These are phyloP conservation scores for Aegilops umbellulata DNA, from an alignment of 176 grass and related monocot species.

Conservation along the genomic window DNA sequence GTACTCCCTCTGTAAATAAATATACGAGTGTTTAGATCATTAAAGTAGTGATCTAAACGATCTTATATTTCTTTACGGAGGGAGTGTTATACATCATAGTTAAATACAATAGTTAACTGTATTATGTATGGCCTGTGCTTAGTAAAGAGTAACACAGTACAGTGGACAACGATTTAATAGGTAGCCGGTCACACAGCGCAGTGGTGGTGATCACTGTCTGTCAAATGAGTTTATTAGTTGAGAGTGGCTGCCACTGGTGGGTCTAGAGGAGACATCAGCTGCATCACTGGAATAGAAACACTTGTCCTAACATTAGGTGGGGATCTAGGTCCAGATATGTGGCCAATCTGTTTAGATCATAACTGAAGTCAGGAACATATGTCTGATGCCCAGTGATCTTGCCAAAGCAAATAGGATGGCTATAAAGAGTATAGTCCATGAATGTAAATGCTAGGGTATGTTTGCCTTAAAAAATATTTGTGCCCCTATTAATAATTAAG, in stretches of 20 bases:
- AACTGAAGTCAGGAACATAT: neutral
- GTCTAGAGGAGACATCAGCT: constrained; percentile 35
- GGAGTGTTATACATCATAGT: no score
- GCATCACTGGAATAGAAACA: constrained; percentile 22
- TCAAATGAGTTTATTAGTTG: constrained; percentile 19
- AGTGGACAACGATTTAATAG: neutral
- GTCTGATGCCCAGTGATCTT: neutral
- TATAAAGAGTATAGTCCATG: neutral
- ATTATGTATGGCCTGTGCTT: neutral
- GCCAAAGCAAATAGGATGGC: neutral
- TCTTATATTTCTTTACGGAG: no score
- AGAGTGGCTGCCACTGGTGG: constrained; percentile 15
- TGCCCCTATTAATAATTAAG: neutral
- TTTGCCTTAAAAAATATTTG: neutral
- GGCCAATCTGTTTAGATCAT: neutral
- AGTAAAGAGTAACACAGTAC: neutral
- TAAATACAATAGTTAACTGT: no score
- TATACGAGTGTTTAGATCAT: no score
- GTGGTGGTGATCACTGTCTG: neutral
- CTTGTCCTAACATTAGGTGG: constrained; percentile 27
- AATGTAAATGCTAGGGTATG: neutral
- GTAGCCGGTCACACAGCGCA: neutral
- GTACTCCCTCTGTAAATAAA: no score
- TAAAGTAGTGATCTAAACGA: no score
- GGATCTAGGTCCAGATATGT: constrained; percentile 26